Percentiles rank a stretch among this genome's conserved stretches.
phyloP scores from a whole-genome alignment of 2,329 filamentous ascomycete species.

The Epichloe hybrida region DNA sequence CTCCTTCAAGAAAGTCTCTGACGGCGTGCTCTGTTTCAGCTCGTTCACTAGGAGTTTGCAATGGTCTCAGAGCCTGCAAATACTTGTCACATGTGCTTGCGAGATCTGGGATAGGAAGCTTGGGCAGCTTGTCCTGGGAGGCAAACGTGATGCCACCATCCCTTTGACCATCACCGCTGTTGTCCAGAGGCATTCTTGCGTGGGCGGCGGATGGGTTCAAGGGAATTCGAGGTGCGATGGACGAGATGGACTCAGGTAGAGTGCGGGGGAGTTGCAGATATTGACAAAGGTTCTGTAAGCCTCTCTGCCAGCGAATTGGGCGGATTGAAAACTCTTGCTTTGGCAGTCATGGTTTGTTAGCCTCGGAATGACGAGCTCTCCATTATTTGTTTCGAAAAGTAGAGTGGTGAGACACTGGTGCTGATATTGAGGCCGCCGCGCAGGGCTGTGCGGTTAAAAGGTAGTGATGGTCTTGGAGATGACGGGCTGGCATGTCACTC shows the following conservation, averaged over 20 bases:
- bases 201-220: slow-evolving; percentile 19
- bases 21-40: slow-evolving; percentile 69
- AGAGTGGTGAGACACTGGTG: slow-evolving; percentile 65
- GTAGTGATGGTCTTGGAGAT: slow-evolving; percentile 78
- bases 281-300: slow-evolving; percentile 33
- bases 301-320: slow-evolving; percentile 63
- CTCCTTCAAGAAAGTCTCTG: slow-evolving; percentile 65
- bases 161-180: slow-evolving; percentile 18
- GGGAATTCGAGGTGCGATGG: slow-evolving; percentile 3
- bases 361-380: background rate
- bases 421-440: slow-evolving; percentile 65
- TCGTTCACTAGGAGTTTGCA: slow-evolving; percentile 72
- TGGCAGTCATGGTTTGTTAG: slow-evolving; percentile 23
- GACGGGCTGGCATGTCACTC: slow-evolving; percentile 65
- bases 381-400: slow-evolving; percentile 41
- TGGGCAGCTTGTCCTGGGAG: slow-evolving; percentile 75
- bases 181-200: slow-evolving; percentile 34
- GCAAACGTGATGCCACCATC: slow-evolving; percentile 76
- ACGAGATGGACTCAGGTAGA: slow-evolving; percentile 21
- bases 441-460: slow-evolving; percentile 75
- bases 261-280: slow-evolving; percentile 28
- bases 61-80: slow-evolving; percentile 60
- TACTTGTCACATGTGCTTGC: slow-evolving; percentile 69
- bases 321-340: slow-evolving; percentile 33
- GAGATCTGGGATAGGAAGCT: slow-evolving; percentile 84